A percentile compares a stretch with the other conserved stretches of the same genome.
These are phyloP conservation scores for Ceratopteris richardii DNA, from an alignment of 75 land plant species.

Conservation along the genomic window DNA sequence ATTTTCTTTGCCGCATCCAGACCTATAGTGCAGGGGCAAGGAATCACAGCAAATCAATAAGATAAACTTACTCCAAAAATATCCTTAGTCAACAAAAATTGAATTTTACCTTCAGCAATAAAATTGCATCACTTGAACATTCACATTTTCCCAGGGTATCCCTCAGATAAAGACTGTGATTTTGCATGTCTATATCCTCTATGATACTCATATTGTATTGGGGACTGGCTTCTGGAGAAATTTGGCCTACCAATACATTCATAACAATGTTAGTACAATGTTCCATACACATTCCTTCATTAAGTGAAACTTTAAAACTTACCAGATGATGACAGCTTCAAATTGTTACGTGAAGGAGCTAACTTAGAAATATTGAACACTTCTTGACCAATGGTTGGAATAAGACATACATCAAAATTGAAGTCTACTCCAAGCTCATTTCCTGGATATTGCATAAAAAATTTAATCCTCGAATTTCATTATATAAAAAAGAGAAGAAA, in stretches of 20 bases:
- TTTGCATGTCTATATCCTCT: conserved; percentile 81
- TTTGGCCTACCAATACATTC: conserved; percentile 12
- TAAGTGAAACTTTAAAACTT: no score
- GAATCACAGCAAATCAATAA: not conserved
- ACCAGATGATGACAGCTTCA: conserved; percentile 44
- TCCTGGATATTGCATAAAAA: conserved; percentile 9
- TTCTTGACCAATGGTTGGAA: conserved; percentile 46
- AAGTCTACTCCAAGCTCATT: conserved; percentile 14
- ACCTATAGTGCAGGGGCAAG: not conserved
- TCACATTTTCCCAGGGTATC: conserved; percentile 36
- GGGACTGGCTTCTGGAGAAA: conserved; percentile 45
- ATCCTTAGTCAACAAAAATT: not conserved
- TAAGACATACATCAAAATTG: conserved; percentile 44
- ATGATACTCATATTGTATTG: conserved; percentile 73
- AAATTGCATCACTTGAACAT: conserved; percentile 50
- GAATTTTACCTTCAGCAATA: conserved; percentile 58
- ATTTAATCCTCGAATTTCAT: no score
- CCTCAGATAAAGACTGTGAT: conserved; percentile 33
- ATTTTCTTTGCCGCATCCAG: not conserved
- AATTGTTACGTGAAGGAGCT: conserved; percentile 47
- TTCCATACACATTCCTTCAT: no score
- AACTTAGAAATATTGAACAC: conserved; percentile 51
- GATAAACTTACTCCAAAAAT: conserved; percentile 4
- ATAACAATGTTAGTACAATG: no score
- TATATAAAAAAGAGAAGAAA: no score